phyloP scores from a whole-genome alignment of 202 grass and related monocot species.

The Schoenoplectus triqueter region DNA sequence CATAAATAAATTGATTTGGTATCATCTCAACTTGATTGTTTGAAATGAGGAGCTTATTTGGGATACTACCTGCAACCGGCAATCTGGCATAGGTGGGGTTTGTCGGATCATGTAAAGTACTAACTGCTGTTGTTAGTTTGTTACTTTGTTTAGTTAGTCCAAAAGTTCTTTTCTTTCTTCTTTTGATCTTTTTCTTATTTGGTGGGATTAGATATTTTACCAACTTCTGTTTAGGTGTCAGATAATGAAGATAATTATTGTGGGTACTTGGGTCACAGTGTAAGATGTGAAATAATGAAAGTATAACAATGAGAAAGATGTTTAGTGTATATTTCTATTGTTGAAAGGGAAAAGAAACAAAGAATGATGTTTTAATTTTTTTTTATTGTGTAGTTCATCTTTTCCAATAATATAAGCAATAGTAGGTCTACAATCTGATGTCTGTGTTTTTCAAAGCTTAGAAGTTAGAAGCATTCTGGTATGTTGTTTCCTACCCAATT shows the following conservation, averaged over 20 bases:
- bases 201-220: slow-evolving; percentile 34
- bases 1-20: slow-evolving; percentile 42
- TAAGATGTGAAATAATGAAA: slow-evolving; percentile 42
- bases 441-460: no score
- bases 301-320: slow-evolving; percentile 39
- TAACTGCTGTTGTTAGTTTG: slow-evolving; percentile 44
- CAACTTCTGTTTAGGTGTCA: slow-evolving; percentile 23
- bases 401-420: slow-evolving; percentile 21
- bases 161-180: slow-evolving; percentile 12
- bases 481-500: background rate
- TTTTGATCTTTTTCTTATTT: slow-evolving; percentile 32
- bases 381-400: slow-evolving; percentile 22
- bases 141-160: slow-evolving; percentile 43
- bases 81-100: slow-evolving; percentile 38
- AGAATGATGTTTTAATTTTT: slow-evolving; percentile 34
- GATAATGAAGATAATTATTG: slow-evolving; percentile 31
- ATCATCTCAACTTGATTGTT: slow-evolving; percentile 28
- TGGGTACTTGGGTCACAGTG: slow-evolving; percentile 29
- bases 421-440: background rate
- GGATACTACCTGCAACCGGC: slow-evolving; percentile 21
- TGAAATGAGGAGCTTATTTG: slow-evolving; percentile 39
- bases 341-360: slow-evolving; percentile 39
- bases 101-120: slow-evolving; percentile 59
- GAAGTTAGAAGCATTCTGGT: background rate
- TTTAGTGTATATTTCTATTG: slow-evolving; percentile 41